phyloP scores from a whole-genome alignment of 768 basidiomycete genomes.

The Ramaria sp. region DNA sequence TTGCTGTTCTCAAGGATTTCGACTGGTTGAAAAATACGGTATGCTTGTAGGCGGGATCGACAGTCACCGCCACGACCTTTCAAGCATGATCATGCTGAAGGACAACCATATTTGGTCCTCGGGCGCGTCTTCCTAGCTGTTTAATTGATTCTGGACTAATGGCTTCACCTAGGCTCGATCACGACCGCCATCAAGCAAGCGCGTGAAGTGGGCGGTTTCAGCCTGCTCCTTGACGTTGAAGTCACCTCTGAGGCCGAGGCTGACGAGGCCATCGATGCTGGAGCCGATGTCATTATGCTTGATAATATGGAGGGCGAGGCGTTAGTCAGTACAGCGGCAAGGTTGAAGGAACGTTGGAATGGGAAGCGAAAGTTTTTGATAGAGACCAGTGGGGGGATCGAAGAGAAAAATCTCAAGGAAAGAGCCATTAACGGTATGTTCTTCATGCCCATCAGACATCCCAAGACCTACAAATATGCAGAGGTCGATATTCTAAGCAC shows the following conservation, averaged over 20 bases:
- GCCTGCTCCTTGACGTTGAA: conserved; percentile 86
- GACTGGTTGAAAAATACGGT: conserved; percentile 95
- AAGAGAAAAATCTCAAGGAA: conserved; percentile 73
- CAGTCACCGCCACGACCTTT: conserved; percentile 90
- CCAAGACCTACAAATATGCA: conserved; percentile 19
- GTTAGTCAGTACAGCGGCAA: conserved; percentile 54
- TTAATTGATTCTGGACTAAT: not conserved
- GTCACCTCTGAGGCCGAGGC: conserved; percentile 83
- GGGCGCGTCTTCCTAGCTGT: conserved; percentile 32
- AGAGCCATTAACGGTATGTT: conserved; percentile 75
- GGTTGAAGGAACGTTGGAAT: conserved; percentile 68
- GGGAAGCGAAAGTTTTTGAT: conserved; percentile 78
- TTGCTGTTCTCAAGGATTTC: conserved; percentile 49
- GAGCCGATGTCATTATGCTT: conserved; percentile 91
- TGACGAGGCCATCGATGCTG: conserved; percentile 93
- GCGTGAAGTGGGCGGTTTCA: conserved; percentile 87
- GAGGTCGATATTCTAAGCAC: conserved; percentile 95
- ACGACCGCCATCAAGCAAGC: conserved; percentile 78
- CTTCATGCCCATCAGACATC: not conserved
- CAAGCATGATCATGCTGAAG: conserved; percentile 99
- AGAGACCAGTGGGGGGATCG: conserved; percentile 93
- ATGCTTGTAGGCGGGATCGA: conserved; percentile 98
- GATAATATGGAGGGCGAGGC: conserved; percentile 83
- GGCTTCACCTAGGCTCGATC: conserved; percentile 60
- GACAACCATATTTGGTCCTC: conserved; percentile 99